These are phyloP conservation scores for Dactylellina leptospora DNA, from an alignment of 2,329 filamentous ascomycete species.

Conservation along the genomic window DNA sequence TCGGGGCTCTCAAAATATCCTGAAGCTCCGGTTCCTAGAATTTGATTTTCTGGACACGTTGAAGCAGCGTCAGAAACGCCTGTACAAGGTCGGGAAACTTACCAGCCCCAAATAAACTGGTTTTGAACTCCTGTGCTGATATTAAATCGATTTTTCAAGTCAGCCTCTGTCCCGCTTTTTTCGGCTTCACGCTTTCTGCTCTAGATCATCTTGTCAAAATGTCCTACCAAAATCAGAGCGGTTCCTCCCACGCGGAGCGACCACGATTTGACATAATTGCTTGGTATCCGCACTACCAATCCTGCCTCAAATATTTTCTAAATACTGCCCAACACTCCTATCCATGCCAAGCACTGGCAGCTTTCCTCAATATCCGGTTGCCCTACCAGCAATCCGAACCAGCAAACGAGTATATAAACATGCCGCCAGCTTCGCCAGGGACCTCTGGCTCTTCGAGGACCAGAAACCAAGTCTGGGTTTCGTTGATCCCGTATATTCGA, in stretches of 20 bases:
- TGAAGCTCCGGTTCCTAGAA: too few species aligned
- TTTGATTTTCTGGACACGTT: too few species aligned
- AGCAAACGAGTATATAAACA: slow-evolving; percentile 49
- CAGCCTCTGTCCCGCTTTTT: too few species aligned
- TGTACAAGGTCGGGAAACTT: too few species aligned
- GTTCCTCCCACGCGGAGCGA: slow-evolving; percentile 28
- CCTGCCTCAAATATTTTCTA: slow-evolving; percentile 88
- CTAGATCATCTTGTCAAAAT: not conserved
- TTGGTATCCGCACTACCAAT: slow-evolving; percentile 91
- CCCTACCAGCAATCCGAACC: slow-evolving; percentile 75
- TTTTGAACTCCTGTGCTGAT: too few species aligned
- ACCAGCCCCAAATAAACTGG: too few species aligned
- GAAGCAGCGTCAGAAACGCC: too few species aligned
- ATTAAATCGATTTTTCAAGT: too few species aligned
- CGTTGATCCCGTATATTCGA: slow-evolving; percentile 86
- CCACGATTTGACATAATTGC: slow-evolving; percentile 78
- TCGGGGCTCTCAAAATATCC: too few species aligned
- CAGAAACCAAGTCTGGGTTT: slow-evolving; percentile 64
- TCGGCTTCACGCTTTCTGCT: too few species aligned
- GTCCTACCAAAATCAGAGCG: slow-evolving; percentile 36
- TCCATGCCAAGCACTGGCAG: slow-evolving; percentile 84
- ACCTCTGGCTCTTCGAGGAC: slow-evolving; percentile 40
- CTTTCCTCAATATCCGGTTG: slow-evolving; percentile 89
- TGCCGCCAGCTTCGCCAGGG: slow-evolving; percentile 43
- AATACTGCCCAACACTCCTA: slow-evolving; percentile 86